phyloP scores from a whole-genome alignment of 1,139 yeast genomes.

The Arxiozyma heterogenica region DNA sequence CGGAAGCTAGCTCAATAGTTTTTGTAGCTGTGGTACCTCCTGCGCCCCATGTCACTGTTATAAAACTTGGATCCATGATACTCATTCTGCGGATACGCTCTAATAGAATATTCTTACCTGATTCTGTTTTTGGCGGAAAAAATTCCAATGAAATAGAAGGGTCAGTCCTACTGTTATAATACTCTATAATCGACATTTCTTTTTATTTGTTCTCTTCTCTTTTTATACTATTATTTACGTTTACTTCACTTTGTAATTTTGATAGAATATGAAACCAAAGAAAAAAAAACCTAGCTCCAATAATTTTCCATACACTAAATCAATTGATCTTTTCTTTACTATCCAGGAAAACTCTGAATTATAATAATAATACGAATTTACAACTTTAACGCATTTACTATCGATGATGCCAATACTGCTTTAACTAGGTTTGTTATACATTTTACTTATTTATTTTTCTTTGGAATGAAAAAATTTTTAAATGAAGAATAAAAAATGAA shows the following conservation, averaged over 20 bases:
- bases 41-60: conserved; percentile 98
- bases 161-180: conserved; percentile 40
- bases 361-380: too few relatives aligned
- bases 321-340: neutral
- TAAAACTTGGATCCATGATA: conserved; percentile 76
- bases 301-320: neutral
- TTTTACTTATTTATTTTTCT: too few relatives aligned
- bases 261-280: too few relatives aligned
- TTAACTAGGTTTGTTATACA: too few relatives aligned
- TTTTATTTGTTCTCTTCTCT: neutral
- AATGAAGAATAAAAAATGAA: too few relatives aligned
- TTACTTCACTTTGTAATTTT: neutral
- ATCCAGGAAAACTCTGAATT: neutral
- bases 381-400: too few relatives aligned
- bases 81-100: conserved; percentile 81
- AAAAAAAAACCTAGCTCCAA: neutral
- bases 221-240: neutral
- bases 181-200: conserved; percentile 42
- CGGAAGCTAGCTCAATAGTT: conserved; percentile 71
- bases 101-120: conserved; percentile 73
- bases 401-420: neutral
- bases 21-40: conserved; percentile 91
- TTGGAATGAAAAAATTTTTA: too few relatives aligned
- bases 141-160: conserved; percentile 50
- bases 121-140: conserved; percentile 82